A percentile compares a stretch with the other conserved stretches of the same genome.
Conservation (phyloP, 768 basidiomycete genomes). For the Omphalotus guepiniiformis region DNA sequence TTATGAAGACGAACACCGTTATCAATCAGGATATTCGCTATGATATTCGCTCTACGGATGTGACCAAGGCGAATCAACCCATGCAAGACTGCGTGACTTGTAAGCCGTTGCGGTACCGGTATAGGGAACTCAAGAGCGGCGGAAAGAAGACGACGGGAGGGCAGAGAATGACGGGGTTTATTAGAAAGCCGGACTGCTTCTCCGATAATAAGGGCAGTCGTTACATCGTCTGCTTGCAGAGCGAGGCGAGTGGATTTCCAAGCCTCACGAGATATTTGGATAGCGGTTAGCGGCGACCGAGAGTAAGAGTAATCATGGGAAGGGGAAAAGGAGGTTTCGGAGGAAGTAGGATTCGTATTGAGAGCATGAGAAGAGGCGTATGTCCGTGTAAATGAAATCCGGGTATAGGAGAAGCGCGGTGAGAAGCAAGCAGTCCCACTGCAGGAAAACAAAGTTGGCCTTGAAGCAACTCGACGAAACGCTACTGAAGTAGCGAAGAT, state of each 20-base stretch:
- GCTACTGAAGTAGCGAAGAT: background rate
- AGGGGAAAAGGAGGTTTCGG: background rate
- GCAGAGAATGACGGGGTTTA: conserved; percentile 1
- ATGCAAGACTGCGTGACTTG: conserved; percentile 64
- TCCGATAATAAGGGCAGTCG: conserved; percentile 2
- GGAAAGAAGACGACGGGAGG: background rate
- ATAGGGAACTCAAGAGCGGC: conserved; percentile 41
- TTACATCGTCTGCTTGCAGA: background rate
- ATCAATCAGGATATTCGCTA: conserved; percentile 49
- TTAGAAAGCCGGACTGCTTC: conserved; percentile 7
- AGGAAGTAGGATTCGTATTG: background rate
- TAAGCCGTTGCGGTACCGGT: conserved; percentile 52
- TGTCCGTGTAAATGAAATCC: background rate
- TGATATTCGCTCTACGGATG: conserved; percentile 40
- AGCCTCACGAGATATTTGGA: background rate
- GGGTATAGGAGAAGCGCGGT: background rate
- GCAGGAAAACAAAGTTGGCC: background rate
- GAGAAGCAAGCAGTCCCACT: background rate
- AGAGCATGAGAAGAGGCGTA: background rate
- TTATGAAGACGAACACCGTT: conserved; percentile 47
- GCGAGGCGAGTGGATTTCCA: conserved; percentile 3
- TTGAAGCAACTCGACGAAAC: background rate
- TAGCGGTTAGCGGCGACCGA: background rate
- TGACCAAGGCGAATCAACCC: conserved; percentile 52
- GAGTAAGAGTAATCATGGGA: background rate